Conservation (phyloP, 2,329 filamentous ascomycete species). For the Aspergillus sp. region DNA sequence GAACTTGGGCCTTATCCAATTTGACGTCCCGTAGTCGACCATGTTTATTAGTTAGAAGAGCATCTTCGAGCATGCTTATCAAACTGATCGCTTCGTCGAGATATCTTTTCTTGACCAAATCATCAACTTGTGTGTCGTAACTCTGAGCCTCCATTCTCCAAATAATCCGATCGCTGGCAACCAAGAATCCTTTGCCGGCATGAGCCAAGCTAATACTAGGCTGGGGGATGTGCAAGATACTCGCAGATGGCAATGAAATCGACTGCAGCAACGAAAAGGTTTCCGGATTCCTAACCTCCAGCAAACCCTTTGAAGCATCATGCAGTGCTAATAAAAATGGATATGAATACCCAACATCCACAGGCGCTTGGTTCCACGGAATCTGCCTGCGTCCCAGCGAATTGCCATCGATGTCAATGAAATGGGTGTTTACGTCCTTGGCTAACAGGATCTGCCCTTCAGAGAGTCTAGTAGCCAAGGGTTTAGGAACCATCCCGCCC, state of each 20-base stretch:
- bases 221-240: conserved; percentile 82
- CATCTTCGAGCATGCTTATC: conserved; percentile 85
- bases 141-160: conserved; percentile 95
- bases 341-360: conserved; percentile 92
- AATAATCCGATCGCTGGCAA: conserved; percentile 82
- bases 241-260: conserved; percentile 74
- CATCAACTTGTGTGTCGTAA: conserved; percentile 83
- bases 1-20: conserved; percentile 79
- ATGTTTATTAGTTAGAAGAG: conserved; percentile 75
- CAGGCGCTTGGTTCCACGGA: conserved; percentile 85
- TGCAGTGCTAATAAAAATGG: conserved; percentile 89
- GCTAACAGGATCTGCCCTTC: conserved; percentile 86
- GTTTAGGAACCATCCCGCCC: conserved; percentile 85
- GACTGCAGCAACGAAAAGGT: conserved; percentile 87
- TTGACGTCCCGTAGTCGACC: conserved; percentile 79
- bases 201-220: conserved; percentile 92
- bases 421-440: conserved; percentile 95
- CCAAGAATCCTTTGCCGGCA: conserved; percentile 91
- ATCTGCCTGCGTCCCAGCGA: conserved; percentile 79
- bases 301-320: conserved; percentile 70
- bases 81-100: conserved; percentile 93
- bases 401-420: conserved; percentile 79
- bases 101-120: conserved; percentile 66
- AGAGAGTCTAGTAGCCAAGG: conserved; percentile 74
- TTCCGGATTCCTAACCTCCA: conserved; percentile 90